Base-by-base conservation (phyloP, 768 basidiomycete species). In the Hygrocybe punicea region DNA sequence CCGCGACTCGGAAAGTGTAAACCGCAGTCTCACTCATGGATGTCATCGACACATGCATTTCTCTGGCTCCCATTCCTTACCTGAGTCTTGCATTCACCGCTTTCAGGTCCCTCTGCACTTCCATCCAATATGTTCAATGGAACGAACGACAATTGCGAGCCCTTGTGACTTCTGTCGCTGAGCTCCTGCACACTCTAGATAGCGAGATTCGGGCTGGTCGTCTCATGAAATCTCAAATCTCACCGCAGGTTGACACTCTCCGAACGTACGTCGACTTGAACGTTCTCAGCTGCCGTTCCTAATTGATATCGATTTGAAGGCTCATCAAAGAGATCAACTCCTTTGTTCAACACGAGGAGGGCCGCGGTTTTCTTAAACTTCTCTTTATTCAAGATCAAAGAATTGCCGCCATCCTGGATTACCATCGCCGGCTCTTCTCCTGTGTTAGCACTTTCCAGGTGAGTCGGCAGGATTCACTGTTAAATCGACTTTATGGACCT, bases 271-370 rank as follows among this genome's bases (percentile, higher is more conserved):
- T 3, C 13, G 23, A n/a, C n/a, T 17, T n/a, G 34, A 13, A 17
- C 29, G 29, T 29, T 52, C 16, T 5, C 6, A 9, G 14, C 25
- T n/a, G 17, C 23, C 6, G 17, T 19, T 5, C 6, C 47, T 52
- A 4, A 7, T 25, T 29, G 23, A 55, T 36, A 5, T 47, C n/a
- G n/a, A 4, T 47, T 16, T 45, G 3, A 6, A 55, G 53, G n/a
- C 40, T 55, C 42, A 55, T 55, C 25, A 47, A 33, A 40, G 53
- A 55, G 13, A 55, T 55, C 24, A 55, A 55, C 17, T 25, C 44
- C 5, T 55, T 55, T 24, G 53, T 47, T 34, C 42, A 44, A 29
- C 11, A 34, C 6, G 24, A 55, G 21, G n/a, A 44, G 42, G 44
- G 53, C 17, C 45, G 42, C 11, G 29, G 33, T 23, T 55, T 55